Evolutionary conservation across 2,329 filamentous ascomycete species (phyloP).

Genomic region (Clonostachys rhizophaga): DNA sequence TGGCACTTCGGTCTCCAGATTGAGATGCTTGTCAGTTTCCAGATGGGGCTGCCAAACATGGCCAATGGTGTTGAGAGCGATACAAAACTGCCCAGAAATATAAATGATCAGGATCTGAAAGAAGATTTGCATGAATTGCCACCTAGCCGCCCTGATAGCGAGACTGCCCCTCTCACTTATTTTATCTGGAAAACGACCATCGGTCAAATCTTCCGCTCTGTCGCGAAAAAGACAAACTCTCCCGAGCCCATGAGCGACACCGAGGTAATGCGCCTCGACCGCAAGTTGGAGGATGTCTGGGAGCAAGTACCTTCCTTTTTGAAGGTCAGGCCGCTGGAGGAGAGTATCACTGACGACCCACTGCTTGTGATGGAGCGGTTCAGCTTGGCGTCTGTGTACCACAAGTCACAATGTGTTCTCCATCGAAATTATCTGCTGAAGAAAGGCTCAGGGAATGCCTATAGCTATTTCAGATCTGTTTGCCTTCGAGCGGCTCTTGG

Average conservation of each 20-base stretch:
- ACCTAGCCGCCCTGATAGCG: conserved; percentile 2
- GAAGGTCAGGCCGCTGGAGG: conserved; percentile 39
- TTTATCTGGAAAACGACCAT: conserved; percentile 45
- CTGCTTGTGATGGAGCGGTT: conserved; percentile 45
- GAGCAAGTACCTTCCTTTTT: conserved; percentile 39
- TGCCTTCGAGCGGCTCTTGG: conserved; percentile 45
- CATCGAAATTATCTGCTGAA: conserved; percentile 49
- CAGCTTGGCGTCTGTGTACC: conserved; percentile 44
- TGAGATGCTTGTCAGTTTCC: conserved; percentile 58
- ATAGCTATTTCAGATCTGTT: conserved; percentile 39
- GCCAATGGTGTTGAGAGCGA: conserved; percentile 20
- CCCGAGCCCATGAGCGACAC: conserved; percentile 39
- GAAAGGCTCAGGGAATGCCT: conserved; percentile 8
- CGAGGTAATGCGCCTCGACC: conserved; percentile 44
- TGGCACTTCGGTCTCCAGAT: conserved; percentile 47
- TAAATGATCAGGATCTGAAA: conserved; percentile 6
- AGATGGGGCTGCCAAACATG: conserved; percentile 61
- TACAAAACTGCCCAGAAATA: conserved; percentile 6
- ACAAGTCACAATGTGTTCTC: conserved; percentile 51
- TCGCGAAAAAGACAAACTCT: conserved; percentile 44
- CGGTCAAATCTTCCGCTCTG: conserved; percentile 40
- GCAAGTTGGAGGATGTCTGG: conserved; percentile 38
- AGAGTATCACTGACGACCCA: conserved; percentile 42
- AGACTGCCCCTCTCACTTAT: conserved; percentile 39
- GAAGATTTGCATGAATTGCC: conserved; percentile 4